These are phyloP conservation scores for Penicillium steckii DNA, from an alignment of 495 filamentous ascomycete genomes.

Conservation along the genomic window DNA sequence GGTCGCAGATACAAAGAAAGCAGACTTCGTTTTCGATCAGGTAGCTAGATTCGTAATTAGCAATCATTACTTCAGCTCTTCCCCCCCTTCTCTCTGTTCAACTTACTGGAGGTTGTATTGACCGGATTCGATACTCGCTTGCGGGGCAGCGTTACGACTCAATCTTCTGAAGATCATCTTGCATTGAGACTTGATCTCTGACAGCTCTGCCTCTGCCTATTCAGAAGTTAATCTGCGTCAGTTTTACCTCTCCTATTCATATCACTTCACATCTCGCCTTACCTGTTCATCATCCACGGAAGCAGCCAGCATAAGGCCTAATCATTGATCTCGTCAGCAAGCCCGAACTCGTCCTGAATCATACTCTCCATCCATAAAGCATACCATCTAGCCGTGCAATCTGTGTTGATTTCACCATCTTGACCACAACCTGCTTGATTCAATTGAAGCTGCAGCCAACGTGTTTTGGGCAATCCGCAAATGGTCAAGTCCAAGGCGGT, in stretches of 20 bases:
- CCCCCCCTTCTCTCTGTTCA: not conserved
- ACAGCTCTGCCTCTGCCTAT: constrained; percentile 70
- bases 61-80: not conserved
- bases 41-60: constrained; percentile 57
- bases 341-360: not conserved
- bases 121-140: constrained; percentile 88
- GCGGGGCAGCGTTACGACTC: constrained; percentile 81
- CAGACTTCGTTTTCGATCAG: constrained; percentile 75
- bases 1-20: constrained; percentile 91
- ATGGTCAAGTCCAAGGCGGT: constrained; percentile 41
- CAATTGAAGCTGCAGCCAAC: not conserved
- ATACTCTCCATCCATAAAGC: constrained; percentile 10
- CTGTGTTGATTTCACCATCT: constrained; percentile 93
- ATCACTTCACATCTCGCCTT: constrained; percentile 6
- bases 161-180: constrained; percentile 87
- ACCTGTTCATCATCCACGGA: constrained; percentile 90
- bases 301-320: constrained; percentile 90
- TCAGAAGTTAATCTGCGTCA: not conserved
- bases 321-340: constrained; percentile 28
- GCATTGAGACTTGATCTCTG: constrained; percentile 85
- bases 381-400: constrained; percentile 91
- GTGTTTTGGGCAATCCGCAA: constrained; percentile 21
- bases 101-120: constrained; percentile 84
- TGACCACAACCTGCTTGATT: constrained; percentile 18
- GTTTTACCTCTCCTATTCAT: not conserved